A percentile compares a stretch with the other conserved stretches of the same genome.
phyloP scores from a whole-genome alignment of 176 grass and related monocot genomes.

The Avena sativa region DNA sequence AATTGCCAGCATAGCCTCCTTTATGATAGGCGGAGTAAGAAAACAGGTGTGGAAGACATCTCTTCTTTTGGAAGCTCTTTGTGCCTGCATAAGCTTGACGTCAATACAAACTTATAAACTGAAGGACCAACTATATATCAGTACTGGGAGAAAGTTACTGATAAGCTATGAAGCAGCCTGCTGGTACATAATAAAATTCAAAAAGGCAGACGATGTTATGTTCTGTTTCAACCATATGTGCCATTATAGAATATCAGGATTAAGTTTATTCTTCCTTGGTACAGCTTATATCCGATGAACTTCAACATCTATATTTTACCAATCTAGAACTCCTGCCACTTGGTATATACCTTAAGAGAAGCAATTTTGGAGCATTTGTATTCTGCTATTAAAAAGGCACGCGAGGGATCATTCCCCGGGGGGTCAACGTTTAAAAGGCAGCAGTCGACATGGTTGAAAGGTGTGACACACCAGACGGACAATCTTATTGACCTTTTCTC shows the following conservation, averaged over 20 bases:
- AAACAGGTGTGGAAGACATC: conserved; percentile 79
- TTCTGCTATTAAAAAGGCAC: conserved; percentile 7
- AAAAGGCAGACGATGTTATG: background rate
- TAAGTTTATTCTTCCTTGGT: background rate
- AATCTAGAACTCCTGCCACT: conserved; percentile 1
- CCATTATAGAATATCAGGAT: conserved; percentile 6
- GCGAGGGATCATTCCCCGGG: no score
- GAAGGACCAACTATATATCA: conserved; percentile 13
- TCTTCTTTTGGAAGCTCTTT: conserved; percentile 70
- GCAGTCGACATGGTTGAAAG: background rate
- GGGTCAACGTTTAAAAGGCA: background rate
- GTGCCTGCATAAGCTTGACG: conserved; percentile 53
- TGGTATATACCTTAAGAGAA: conserved; percentile 2
- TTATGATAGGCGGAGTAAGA: conserved; percentile 77
- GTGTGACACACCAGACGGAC: background rate
- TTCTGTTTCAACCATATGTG: background rate
- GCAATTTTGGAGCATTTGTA: background rate
- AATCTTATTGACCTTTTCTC: background rate
- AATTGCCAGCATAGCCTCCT: conserved; percentile 66
- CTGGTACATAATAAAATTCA: background rate
- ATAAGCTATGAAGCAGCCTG: background rate
- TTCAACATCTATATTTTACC: conserved; percentile 28
- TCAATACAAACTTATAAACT: conserved; percentile 1
- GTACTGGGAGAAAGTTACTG: conserved; percentile 9
- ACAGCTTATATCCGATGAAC: background rate